Evolutionary conservation across 2,329 filamentous ascomycete genomes (phyloP).

Genomic region (Cladophialophora carrionii): DNA sequence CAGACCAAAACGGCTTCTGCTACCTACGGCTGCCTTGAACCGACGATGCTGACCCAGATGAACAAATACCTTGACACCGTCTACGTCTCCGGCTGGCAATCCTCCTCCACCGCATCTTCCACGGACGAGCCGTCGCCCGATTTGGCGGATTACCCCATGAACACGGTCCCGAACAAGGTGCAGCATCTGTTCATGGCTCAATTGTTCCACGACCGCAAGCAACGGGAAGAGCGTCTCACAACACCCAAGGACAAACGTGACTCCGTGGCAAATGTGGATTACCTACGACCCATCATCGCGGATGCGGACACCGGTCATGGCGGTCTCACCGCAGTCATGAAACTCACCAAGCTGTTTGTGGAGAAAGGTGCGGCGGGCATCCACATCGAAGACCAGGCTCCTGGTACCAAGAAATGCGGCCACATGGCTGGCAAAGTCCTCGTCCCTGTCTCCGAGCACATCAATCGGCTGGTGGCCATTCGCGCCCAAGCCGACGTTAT

Average conservation of each 20-base stretch:
- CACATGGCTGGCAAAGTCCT: slow-evolving; percentile 99
- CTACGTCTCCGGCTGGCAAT: slow-evolving; percentile 99
- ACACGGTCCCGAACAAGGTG: slow-evolving; percentile 98
- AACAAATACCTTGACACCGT: slow-evolving; percentile 98
- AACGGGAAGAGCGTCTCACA: slow-evolving; percentile 88
- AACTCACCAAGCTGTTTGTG: slow-evolving; percentile 95
- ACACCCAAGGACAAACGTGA: slow-evolving; percentile 72
- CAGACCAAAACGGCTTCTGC: slow-evolving; percentile 83
- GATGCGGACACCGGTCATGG: slow-evolving; percentile 98
- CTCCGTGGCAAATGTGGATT: slow-evolving; percentile 81
- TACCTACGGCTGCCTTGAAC: slow-evolving; percentile 96
- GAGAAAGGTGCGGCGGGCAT: slow-evolving; percentile 97
- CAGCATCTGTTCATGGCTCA: slow-evolving; percentile 97
- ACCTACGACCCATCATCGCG: slow-evolving; percentile 91
- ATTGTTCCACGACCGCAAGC: slow-evolving; percentile 99
- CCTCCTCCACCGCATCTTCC: slow-evolving; percentile 90
- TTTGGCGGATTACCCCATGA: slow-evolving; percentile 96
- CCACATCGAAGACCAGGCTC: slow-evolving; percentile 97
- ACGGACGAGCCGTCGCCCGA: slow-evolving; percentile 96
- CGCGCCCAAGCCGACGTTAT: slow-evolving; percentile 98
- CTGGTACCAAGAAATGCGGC: slow-evolving; percentile 98
- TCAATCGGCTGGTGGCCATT: slow-evolving; percentile 95
- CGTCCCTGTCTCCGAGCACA: slow-evolving; percentile 95
- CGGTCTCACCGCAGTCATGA: slow-evolving; percentile 98
- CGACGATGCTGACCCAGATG: slow-evolving; percentile 99